Percentiles rank a stretch among this genome's conserved stretches.
phyloP scores from a whole-genome alignment of 106 monocot genomes.

The Dendrobium chrysotoxum region DNA sequence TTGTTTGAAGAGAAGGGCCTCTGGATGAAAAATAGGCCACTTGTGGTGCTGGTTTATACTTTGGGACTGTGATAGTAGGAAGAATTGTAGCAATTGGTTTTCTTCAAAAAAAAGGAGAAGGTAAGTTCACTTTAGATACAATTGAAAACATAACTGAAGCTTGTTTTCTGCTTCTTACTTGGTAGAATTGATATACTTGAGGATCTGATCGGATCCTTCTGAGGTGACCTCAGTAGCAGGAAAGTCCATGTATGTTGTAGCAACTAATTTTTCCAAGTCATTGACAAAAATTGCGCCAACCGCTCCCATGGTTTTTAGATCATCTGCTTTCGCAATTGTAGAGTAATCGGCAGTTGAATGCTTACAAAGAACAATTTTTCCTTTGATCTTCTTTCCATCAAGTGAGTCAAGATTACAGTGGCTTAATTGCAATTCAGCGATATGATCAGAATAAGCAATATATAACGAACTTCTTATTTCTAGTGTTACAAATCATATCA shows the following conservation, averaged over 20 bases:
- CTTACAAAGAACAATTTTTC: conserved; percentile 67
- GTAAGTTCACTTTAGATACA: not conserved
- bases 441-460: not conserved
- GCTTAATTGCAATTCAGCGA: conserved; percentile 18
- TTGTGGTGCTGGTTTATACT: conserved; percentile 65
- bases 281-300: conserved; percentile 41
- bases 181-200: conserved; percentile 64
- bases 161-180: conserved; percentile 28
- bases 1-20: conserved; percentile 47
- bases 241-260: conserved; percentile 25
- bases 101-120: conserved; percentile 12
- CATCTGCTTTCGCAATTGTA: conserved; percentile 14
- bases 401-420: conserved; percentile 49
- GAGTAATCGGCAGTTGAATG: conserved; percentile 20
- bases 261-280: conserved; percentile 27
- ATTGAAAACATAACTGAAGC: not conserved
- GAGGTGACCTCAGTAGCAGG: conserved; percentile 42
- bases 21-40: conserved; percentile 83
- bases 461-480: not conserved
- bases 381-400: conserved; percentile 43
- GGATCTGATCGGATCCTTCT: conserved; percentile 29
- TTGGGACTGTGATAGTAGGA: conserved; percentile 39
- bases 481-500: not conserved
- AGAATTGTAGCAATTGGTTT: conserved; percentile 67
- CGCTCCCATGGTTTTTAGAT: conserved; percentile 37